Evolutionary conservation across 2,329 filamentous ascomycete species (phyloP).

Genomic region (Phaeosphaeria sp.): DNA sequence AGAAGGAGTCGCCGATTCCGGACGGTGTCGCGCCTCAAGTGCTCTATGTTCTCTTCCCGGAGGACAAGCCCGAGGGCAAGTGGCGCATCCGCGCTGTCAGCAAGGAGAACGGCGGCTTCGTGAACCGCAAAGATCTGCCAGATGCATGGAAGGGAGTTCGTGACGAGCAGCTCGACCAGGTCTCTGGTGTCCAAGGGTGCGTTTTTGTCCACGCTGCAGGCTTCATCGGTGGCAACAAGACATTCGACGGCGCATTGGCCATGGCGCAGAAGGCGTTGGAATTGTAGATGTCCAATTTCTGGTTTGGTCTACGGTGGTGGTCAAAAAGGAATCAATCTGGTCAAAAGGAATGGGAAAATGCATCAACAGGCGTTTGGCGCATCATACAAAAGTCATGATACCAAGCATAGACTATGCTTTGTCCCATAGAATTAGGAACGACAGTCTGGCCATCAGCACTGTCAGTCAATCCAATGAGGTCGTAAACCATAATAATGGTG

Average conservation of each 20-base stretch:
- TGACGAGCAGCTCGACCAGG: conserved; percentile 80
- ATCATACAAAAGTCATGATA: conserved; percentile 35
- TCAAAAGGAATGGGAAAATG: conserved; percentile 3
- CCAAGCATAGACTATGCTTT: conserved; percentile 25
- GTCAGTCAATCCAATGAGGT: background rate
- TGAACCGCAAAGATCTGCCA: conserved; percentile 89
- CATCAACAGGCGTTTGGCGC: conserved; percentile 41
- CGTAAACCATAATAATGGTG: background rate
- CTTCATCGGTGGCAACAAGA: conserved; percentile 96
- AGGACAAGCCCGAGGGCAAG: conserved; percentile 77
- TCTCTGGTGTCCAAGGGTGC: conserved; percentile 73
- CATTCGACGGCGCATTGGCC: conserved; percentile 82
- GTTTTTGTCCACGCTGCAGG: conserved; percentile 94
- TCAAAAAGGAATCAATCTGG: background rate
- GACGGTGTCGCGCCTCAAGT: conserved; percentile 62
- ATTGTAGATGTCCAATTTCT: conserved; percentile 19
- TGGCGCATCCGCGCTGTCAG: conserved; percentile 97
- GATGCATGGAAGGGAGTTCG: conserved; percentile 91
- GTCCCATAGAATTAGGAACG: conserved; percentile 10
- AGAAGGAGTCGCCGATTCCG: conserved; percentile 61
- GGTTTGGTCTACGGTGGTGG: too few species aligned
- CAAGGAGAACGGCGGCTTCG: conserved; percentile 81
- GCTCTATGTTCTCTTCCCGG: conserved; percentile 89
- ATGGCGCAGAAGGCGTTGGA: conserved; percentile 82
- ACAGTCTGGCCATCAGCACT: too few species aligned